Evolutionary conservation across 2,329 filamentous ascomycete species (phyloP).

Genomic region (Aureobasidium sp.): DNA sequence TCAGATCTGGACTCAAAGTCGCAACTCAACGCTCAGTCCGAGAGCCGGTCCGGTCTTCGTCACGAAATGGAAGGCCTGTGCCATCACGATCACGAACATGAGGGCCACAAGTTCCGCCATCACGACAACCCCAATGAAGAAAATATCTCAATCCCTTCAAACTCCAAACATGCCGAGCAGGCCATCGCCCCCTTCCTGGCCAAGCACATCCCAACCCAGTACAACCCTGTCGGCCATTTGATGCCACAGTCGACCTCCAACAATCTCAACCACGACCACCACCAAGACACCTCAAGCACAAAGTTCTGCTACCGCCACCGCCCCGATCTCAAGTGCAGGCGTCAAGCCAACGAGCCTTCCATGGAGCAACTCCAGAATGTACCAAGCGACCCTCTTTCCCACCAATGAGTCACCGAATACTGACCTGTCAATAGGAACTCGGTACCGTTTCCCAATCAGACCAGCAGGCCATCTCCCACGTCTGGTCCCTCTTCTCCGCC

Average conservation of each 20-base stretch:
- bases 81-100: slow-evolving; percentile 30
- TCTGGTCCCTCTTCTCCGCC: slow-evolving; percentile 96
- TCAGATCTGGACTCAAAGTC: background rate
- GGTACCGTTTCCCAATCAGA: slow-evolving; percentile 75
- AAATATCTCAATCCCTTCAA: slow-evolving; percentile 36
- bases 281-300: slow-evolving; percentile 41
- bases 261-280: slow-evolving; percentile 25
- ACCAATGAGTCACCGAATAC: background rate
- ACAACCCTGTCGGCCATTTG: slow-evolving; percentile 63
- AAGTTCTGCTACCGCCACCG: slow-evolving; percentile 94
- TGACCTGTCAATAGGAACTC: slow-evolving; percentile 54
- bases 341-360: slow-evolving; percentile 87
- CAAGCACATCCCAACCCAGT: slow-evolving; percentile 82
- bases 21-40: background rate
- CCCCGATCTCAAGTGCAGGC: slow-evolving; percentile 86
- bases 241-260: slow-evolving; percentile 14
- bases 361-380: slow-evolving; percentile 93
- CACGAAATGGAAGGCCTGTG: slow-evolving; percentile 23
- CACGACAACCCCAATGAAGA: slow-evolving; percentile 22
- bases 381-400: slow-evolving; percentile 19
- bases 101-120: slow-evolving; percentile 20
- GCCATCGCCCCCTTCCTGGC: slow-evolving; percentile 83
- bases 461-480: slow-evolving; percentile 91
- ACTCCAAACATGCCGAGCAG: slow-evolving; percentile 61
- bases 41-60: slow-evolving; percentile 1